Conservation (phyloP, 75 land plant species). For the Selaginella tamariscina region DNA sequence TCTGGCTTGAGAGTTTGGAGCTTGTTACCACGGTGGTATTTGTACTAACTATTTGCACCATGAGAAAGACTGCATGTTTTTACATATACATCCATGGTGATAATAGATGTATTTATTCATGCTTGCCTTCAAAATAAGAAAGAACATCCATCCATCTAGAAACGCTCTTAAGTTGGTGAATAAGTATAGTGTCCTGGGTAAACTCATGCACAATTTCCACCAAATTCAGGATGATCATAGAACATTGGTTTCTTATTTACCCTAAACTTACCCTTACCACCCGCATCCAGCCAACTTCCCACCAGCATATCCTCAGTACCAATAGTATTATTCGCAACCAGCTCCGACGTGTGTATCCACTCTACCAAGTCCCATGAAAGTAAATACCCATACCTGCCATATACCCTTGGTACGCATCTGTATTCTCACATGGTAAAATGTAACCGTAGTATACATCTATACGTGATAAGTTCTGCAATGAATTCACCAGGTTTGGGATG, state of each 20-base stretch:
- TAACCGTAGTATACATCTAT: constrained; percentile 70
- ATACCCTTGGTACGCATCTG: constrained; percentile 38
- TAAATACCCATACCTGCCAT: constrained; percentile 86
- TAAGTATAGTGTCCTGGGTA: too few species aligned
- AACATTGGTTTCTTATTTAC: constrained; percentile 46
- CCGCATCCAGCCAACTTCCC: constrained; percentile 46
- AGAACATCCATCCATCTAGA: too few species aligned
- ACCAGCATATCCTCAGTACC: constrained; percentile 56
- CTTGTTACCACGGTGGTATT: too few species aligned
- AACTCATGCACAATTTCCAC: constrained; percentile 30
- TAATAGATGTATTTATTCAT: too few species aligned
- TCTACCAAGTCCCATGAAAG: constrained; percentile 74
- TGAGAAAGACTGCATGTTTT: too few species aligned
- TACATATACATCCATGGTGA: too few species aligned
- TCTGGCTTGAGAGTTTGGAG: too few species aligned
- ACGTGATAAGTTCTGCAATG: constrained; percentile 37
- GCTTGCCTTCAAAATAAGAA: too few species aligned
- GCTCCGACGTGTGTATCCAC: constrained; percentile 45
- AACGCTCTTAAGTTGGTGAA: too few species aligned
- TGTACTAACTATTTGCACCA: too few species aligned
- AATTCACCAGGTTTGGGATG: constrained; percentile 31
- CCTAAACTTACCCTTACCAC: constrained; percentile 46
- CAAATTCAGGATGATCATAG: constrained; percentile 53
- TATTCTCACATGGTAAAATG: constrained; percentile 40
- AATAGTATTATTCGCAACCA: constrained; percentile 26